Evolutionary conservation across 768 basidiomycete species (phyloP), one percentile per base, ranked within the genome.

Genomic region (Obba rivulosa): DNA sequence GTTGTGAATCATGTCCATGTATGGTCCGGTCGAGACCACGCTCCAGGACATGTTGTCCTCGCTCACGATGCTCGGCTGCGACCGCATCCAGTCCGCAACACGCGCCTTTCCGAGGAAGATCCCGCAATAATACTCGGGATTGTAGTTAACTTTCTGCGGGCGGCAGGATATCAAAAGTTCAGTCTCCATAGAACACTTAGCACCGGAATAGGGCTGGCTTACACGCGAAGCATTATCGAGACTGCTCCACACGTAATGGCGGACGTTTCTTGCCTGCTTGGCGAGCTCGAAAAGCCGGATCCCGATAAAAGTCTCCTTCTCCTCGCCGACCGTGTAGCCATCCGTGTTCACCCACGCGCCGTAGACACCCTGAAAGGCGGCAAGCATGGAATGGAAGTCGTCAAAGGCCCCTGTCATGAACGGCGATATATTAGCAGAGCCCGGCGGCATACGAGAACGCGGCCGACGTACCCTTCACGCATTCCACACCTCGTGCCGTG

Each of bases 241-340:
- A 45, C 59, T 66, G 50, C 70, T 69, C 64, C 65, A 73, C 14
- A 74, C 64, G 28, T 67, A 68, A 54, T 73, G 72, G 21, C 64
- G 57, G 49, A 69, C 52, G 16, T 64, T 56, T 10, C 54, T 50
- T 17, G 55, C 58, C 22, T 65, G 61, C 43, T 69, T 64, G 3
- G 71, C 69, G 8, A 60, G 58, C 49, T 74, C 72, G 49, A 68
- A 73, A 16, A 74, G 67, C 39, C 68, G 65, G 41, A 73, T 66
- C 1, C 69, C 71, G 17, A 56, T 41, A 59, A 68, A 59, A 0
- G 69, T 63, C 53, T 72, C 71, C 43, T 64, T 63, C 48, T 67
- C 52, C 50, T 70, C 68, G 8, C 70, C 71, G 14, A 72, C 64
- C 4, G 66, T 72, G 50, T 70, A 72, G 20, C 46, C 38, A 23